A percentile compares a stretch with the other conserved stretches of the same genome.
Conservation (phyloP, 2,329 filamentous ascomycete genomes). For the Colletotrichum sojae region DNA sequence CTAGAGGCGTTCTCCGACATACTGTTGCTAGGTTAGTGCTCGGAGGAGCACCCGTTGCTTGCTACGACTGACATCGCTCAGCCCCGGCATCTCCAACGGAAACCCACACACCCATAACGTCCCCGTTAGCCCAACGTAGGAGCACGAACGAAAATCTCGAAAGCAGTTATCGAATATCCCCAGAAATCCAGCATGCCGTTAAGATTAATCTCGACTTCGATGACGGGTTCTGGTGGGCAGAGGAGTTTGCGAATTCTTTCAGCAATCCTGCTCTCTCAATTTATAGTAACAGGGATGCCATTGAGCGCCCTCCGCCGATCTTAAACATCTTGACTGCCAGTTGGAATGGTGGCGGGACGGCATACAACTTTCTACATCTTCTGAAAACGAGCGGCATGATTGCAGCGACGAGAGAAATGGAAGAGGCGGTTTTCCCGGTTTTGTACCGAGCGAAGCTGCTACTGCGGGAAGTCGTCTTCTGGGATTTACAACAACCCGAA, state of each 20-base stretch:
- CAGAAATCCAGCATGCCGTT: constrained; percentile 58
- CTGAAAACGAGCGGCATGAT: constrained; percentile 65
- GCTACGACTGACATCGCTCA: constrained; percentile 43
- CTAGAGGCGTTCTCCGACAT: constrained; percentile 63
- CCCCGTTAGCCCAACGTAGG: constrained; percentile 63
- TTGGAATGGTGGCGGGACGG: constrained; percentile 63
- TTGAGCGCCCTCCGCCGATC: constrained; percentile 62
- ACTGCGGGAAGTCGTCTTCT: constrained; percentile 68
- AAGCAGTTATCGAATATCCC: constrained; percentile 58
- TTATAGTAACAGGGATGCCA: constrained; percentile 54
- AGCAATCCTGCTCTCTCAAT: constrained; percentile 55
- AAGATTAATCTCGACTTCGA: constrained; percentile 65
- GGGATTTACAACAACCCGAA: constrained; percentile 65
- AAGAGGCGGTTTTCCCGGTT: constrained; percentile 64
- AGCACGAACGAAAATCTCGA: constrained; percentile 68
- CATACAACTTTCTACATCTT: constrained; percentile 68
- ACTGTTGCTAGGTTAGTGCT: constrained; percentile 62
- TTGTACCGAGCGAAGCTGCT: constrained; percentile 69
- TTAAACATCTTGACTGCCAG: constrained; percentile 66
- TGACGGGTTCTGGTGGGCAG: constrained; percentile 72
- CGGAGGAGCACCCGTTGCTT: neutral
- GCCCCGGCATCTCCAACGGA: constrained; percentile 64
- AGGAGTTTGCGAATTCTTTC: constrained; percentile 60
- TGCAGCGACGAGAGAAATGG: constrained; percentile 62
- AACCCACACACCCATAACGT: constrained; percentile 64